Base-by-base conservation (phyloP, 805 yeast genomes). In the Jamesozyma hellenica region DNA sequence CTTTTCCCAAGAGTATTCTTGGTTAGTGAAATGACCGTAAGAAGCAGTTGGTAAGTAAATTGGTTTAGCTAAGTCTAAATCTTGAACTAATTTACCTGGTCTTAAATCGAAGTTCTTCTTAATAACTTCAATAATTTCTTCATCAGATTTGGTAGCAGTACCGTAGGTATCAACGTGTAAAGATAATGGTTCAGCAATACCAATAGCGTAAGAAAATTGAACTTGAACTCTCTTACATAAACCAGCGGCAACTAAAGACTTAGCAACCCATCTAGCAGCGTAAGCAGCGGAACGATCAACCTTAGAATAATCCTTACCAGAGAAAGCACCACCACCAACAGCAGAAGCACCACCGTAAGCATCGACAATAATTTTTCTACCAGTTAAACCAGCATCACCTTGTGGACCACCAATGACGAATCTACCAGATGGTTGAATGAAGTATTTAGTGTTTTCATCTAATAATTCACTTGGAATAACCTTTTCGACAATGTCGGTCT, bases 261-360 rank as follows among this genome's bases (percentile, higher is more conserved):
- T 92, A 67, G 98, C 98, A 59, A 92, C 96, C 98, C 98, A 92
- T 76, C 98, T 87, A 58, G 98, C 98, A 61, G 98, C 96, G 66
- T 92, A 92, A 54, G 98, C 98, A 64, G 98, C 98, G 51, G 97
- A 90, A 75, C 98, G 85, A 71, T 92, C 98, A 62, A 92, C 98
- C 78, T 92, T 92, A 67, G 96, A 86, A 84, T 85, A 92, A 71
- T 92, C 98, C 77, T 92, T 92, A 70, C 98, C 98, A 50, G 95
- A 83, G 87, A 92, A 92, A 51, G 98, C 98, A 77, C 98, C 98
- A 77, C 98, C 98, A 72, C 98, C 98, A 77, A 92, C 98, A 62
- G 98, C 97, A 71, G 98, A 96, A 94, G 98, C 94, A 62, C 98
- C 98, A 75, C 98, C 98, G 74, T 92, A 92, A 51, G 98, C 94